Base-by-base conservation (phyloP, 2,329 filamentous ascomycete species). In the Diaporthe humulicola region DNA sequence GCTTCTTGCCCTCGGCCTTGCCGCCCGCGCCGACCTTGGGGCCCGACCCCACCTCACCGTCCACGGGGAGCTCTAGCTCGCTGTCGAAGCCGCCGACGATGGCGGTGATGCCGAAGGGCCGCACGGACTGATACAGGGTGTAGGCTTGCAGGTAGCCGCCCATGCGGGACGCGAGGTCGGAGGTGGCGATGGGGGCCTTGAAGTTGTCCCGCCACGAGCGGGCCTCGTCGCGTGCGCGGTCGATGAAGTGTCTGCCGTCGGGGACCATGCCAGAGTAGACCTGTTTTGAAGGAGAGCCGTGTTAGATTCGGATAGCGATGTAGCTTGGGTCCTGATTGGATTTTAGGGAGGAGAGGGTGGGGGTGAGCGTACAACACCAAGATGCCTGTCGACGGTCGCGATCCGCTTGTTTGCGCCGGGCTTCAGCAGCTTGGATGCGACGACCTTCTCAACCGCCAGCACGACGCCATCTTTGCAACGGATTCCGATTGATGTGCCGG, bases 391-490 rank as follows among this genome's bases (percentile, higher is more conserved):
- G 66, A 99, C 91, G 28, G 95, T 98, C 77, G 95, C 93, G 89
- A 99, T 99, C 83, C 96, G 93, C 90, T 98, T 98, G 90, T 99
- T 99, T 82, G 96, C 95, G 82, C 94, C 94, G 36, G 95, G 91
- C 88, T 98, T 98, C 82, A 98, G 90, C 79, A 99, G 92, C 89
- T 98, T 98, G 85, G 96, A 98, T 78, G 93, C 91, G 85, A 98
- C 92, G 82, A 98, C 93, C 90, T 99, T 99, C 89, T 99, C 97
- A 76, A 98, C 93, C 56, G 97, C 97, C 79, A 99, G 90, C 77
- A 99, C 95, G 71, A 99, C 94, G 78, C 97, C 97, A 85, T 98
- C 95, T 87, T 98, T 98, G 90, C 95, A 98, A 84, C 95, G 91
- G 86, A 99, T 98, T 80, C 97, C 97, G 85, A 99, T 92, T 71